Base-by-base conservation (phyloP, 352 stramenopile genomes). In the Pythium aquatile region DNA sequence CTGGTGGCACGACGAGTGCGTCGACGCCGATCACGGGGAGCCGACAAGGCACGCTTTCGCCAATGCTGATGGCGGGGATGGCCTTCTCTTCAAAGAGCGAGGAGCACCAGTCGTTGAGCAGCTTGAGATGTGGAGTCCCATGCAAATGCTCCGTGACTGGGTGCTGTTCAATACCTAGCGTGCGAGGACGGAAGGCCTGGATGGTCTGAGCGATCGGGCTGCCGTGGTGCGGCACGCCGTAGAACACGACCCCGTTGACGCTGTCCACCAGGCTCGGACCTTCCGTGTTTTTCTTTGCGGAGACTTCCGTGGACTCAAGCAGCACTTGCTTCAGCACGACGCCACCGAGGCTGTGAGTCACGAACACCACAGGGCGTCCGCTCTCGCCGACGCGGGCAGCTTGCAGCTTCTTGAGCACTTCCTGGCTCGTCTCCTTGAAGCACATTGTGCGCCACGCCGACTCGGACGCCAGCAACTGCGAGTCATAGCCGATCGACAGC, bases 321-420 rank as follows among this genome's bases (percentile, higher is more conserved):
- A 95, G 75, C 55, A 95, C 77, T 61, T 95, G 83, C 64, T 95
- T 95, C 10, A 95, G 61, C 33, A 95, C 61, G 6, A 93, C 73
- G 7, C 86, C 86, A n/a, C 86, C 86, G n/a, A 95, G 78, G 63
- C 81, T 92, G 62, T 95, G 86, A 5, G 85, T 93, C 42, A 95
- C 83, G 69, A 95, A 95, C 11, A 93, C 75, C 8, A 95, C 83
- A 0, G 86, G 86, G 8, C 84, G 82, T 30, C 80, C 70, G 9
- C 68, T 73, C 51, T 69, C 73, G 28, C 86, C 86, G 5, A 95
- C 81, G 10, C 77, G 74, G 1, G 86, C 86, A 0, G 79, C 77
- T 24, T 82, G 61, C 3, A 95, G 58, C 65, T 91, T 86, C 5
- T 70, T 64, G 5, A 87, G 59, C 20, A 94, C 78, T 30, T 93